A percentile compares a stretch with the other conserved stretches of the same genome.
Evolutionary conservation across 2,329 filamentous ascomycete genomes (phyloP).

Genomic region (Erysiphe pulchra): DNA sequence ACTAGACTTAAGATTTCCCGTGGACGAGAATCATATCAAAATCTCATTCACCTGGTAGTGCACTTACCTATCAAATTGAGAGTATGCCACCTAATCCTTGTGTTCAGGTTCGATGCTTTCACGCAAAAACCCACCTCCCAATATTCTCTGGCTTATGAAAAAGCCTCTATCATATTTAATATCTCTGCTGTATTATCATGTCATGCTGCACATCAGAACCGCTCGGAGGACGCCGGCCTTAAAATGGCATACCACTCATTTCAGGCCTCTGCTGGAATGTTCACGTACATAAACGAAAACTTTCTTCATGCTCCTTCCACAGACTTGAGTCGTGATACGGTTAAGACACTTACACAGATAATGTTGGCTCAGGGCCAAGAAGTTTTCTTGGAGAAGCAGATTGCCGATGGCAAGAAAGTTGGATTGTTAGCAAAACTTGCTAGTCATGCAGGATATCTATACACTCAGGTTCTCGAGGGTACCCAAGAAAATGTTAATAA

Average conservation of each 20-base stretch:
- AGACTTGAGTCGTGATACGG: slow-evolving; percentile 85
- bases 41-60: slow-evolving; percentile 87
- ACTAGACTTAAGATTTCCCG: slow-evolving; percentile 78
- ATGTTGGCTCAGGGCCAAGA: slow-evolving; percentile 94
- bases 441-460: slow-evolving; percentile 71
- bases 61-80: not conserved
- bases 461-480: slow-evolving; percentile 67
- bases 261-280: slow-evolving; percentile 96
- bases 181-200: slow-evolving; percentile 93
- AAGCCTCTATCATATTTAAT: slow-evolving; percentile 98
- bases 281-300: slow-evolving; percentile 99
- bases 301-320: slow-evolving; percentile 91
- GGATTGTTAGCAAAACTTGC: slow-evolving; percentile 80
- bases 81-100: slow-evolving; percentile 2
- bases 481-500: slow-evolving; percentile 80
- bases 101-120: slow-evolving; percentile 83
- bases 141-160: slow-evolving; percentile 91
- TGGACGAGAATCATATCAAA: slow-evolving; percentile 98
- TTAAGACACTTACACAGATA: slow-evolving; percentile 78
- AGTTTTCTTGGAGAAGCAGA: slow-evolving; percentile 91
- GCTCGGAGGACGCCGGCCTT: slow-evolving; percentile 72
- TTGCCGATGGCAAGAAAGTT: slow-evolving; percentile 76
- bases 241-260: slow-evolving; percentile 97
- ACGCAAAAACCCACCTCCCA: slow-evolving; percentile 94
- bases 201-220: slow-evolving; percentile 78